These are phyloP conservation scores for Nakazawaea sp. DNA, from an alignment of 805 yeast genomes.

Conservation along the genomic window DNA sequence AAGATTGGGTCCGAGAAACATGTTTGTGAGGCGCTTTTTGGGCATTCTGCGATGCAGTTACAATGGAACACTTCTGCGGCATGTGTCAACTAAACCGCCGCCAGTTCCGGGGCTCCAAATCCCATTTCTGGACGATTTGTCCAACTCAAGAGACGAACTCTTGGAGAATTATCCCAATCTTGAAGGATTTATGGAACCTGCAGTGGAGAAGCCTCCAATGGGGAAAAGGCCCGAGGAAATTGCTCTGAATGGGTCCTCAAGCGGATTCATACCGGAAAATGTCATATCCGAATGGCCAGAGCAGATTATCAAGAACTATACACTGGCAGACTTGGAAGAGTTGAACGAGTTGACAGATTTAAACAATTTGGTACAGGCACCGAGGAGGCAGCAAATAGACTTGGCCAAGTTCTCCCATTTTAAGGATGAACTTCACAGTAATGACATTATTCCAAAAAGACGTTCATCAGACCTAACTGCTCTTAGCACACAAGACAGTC, in stretches of 20 bases:
- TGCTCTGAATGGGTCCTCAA: neutral
- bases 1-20: too few species aligned
- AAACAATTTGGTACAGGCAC: slow-evolving; percentile 3
- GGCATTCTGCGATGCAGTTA: too few species aligned
- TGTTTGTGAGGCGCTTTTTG: too few species aligned
- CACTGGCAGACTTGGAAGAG: too few species aligned
- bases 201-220: neutral
- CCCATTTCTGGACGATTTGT: slow-evolving; percentile 10
- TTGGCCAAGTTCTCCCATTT: neutral
- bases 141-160: neutral
- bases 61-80: too few species aligned
- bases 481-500: slow-evolving; percentile 19
- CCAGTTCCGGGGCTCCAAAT: neutral
- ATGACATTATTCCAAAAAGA: slow-evolving; percentile 6
- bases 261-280: neutral
- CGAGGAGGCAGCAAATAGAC: neutral
- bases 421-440: slow-evolving; percentile 1
- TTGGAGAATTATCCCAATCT: slow-evolving; percentile 12
- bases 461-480: neutral
- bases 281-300: neutral
- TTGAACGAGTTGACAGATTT: neutral
- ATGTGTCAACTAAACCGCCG: too few species aligned
- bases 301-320: too few species aligned
- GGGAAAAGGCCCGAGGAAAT: neutral
- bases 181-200: slow-evolving; percentile 18